Conservation (phyloP, 257 asterid genomes). For the Lycium barbarum region DNA sequence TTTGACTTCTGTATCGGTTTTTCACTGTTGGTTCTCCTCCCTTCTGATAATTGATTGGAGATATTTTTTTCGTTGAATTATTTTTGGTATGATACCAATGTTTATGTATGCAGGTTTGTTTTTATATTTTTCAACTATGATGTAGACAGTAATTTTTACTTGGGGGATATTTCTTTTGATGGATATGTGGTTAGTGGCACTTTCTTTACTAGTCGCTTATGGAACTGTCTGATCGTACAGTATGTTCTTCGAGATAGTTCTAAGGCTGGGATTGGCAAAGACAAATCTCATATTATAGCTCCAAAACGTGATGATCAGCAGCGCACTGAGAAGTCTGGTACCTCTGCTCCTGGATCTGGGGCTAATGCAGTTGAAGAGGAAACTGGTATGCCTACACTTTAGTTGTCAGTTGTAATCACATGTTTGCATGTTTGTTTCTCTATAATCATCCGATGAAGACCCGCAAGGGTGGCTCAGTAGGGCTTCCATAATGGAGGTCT, state of each 20-base stretch:
- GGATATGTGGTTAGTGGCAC: background rate
- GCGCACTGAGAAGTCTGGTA: slow-evolving; percentile 50
- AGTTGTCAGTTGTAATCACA: background rate
- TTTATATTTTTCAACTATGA: background rate
- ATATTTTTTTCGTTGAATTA: background rate
- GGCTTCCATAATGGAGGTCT: too few species aligned
- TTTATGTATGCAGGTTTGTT: background rate
- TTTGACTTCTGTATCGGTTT: background rate
- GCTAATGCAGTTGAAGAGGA: slow-evolving; percentile 57
- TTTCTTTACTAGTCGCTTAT: slow-evolving; percentile 13
- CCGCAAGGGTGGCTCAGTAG: too few species aligned
- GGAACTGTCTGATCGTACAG: slow-evolving; percentile 50
- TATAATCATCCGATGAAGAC: background rate
- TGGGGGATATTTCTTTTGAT: slow-evolving; percentile 9
- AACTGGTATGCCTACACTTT: slow-evolving; percentile 51
- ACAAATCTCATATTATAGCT: slow-evolving; percentile 54
- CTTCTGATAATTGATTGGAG: slow-evolving; percentile 13
- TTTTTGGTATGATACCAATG: background rate
- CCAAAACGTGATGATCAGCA: slow-evolving; percentile 62
- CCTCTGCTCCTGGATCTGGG: slow-evolving; percentile 52
- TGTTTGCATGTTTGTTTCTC: slow-evolving; percentile 15
- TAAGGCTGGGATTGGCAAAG: slow-evolving; percentile 60
- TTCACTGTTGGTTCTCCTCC: background rate
- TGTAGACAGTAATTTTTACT: background rate
- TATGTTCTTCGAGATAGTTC: slow-evolving; percentile 69